Base-by-base conservation (phyloP, 1,284 basidiomycete genomes). In the Xanthoconium separans region DNA sequence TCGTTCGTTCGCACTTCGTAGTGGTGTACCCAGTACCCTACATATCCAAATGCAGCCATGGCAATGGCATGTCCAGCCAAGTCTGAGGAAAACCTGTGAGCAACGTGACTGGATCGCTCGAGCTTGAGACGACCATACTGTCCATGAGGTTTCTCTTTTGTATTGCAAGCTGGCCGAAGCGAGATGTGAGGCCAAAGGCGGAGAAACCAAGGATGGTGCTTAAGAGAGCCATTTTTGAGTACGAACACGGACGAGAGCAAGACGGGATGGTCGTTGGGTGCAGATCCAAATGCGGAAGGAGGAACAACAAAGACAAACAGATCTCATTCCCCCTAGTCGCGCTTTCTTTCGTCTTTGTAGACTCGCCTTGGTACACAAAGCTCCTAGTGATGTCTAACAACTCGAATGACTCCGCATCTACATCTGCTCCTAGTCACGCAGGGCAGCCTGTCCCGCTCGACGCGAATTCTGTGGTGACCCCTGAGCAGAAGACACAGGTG, bases 81-180 rank as follows among this genome's bases (percentile, higher is more conserved):
- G 74, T 89, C 87, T 89, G 43, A 40, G 34, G 44, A 34, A 54
- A 7, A 39, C 37, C 20, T 31, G 30, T 58, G 12, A 22, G 10
- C 4, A 9, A 44, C 41, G 24, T n/a, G 34, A 16, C 13, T 8
- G 22, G 13, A 47, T 6, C 34, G n/a, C 24, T 34, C 24, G 3
- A 6, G 24, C 24, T 24, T 36, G 43, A 46, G 42, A 48, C 51
- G 31, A 18, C 81, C 88, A 64, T 65, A 91, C 88, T 89, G 45
- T 81, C 77, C 65, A 84, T 76, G 46, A 88, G 75, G 63, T 83
- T 82, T 61, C 84, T 77, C 61, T 76, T 81, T 69, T 91, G 89
- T 62, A 94, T 85, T 49, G 86, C 87, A 22, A 93, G 84, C 72
- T 93, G 91, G 61, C 89, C 89, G 57, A 91, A 76, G 58, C 91